Conservation (phyloP, 1,284 basidiomycete species). For the Boletellus deceptivus region DNA sequence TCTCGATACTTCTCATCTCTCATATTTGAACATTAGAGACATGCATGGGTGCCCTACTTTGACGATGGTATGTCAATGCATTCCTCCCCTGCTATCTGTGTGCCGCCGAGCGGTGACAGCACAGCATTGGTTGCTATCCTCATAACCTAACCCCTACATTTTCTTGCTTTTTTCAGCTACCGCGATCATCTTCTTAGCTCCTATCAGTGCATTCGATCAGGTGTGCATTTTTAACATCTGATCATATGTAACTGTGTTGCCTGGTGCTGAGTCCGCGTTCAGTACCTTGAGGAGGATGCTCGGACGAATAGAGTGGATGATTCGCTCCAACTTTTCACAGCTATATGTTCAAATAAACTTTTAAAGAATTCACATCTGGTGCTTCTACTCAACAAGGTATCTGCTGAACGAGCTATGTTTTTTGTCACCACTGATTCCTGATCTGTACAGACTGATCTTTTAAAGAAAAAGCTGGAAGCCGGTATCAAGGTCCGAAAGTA, state of each 20-base stretch:
- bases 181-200: conserved; percentile 74
- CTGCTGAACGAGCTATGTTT: conserved; percentile 7
- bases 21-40: conserved; percentile 46
- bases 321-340: conserved; percentile 72
- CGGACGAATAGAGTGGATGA: conserved; percentile 76
- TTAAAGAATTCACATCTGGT: conserved; percentile 70
- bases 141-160: conserved; percentile 11
- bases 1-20: conserved; percentile 28
- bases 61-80: conserved; percentile 61
- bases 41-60: conserved; percentile 79
- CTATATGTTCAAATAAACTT: conserved; percentile 71
- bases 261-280: conserved; percentile 12
- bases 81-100: conserved; percentile 2
- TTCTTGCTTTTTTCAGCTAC: conserved; percentile 44
- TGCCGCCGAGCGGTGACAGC: conserved; percentile 11
- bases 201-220: conserved; percentile 82
- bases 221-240: conserved; percentile 34
- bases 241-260: conserved; percentile 7
- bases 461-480: conserved; percentile 61
- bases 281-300: conserved; percentile 80
- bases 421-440: conserved; percentile 7
- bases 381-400: conserved; percentile 73
- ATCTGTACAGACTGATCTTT: conserved; percentile 53
- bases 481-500: conserved; percentile 69
- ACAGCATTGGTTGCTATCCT: conserved; percentile 13